Evolutionary conservation across 2,329 filamentous ascomycete genomes (phyloP).

Genomic region (Colletotrichum sp.): DNA sequence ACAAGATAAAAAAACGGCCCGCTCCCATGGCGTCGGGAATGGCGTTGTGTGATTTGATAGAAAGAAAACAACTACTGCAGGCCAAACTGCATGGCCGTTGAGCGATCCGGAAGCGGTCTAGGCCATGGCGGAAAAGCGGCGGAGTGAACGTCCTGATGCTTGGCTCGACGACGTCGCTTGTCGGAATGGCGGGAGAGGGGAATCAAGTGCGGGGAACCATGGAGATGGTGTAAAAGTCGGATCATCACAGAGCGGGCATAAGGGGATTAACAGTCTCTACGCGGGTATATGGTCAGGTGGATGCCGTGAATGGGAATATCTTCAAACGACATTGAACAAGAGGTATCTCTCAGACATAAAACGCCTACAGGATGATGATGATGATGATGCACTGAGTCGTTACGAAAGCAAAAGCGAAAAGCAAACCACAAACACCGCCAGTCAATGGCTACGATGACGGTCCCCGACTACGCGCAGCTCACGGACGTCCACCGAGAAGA

Average conservation of each 20-base stretch:
- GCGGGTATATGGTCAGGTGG: not conserved
- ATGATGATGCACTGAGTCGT: not conserved
- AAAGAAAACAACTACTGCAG: not conserved
- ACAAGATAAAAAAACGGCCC: not conserved
- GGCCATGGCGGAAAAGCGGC: not conserved
- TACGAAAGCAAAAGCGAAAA: not conserved
- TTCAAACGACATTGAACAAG: not conserved
- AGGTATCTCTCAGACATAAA: conserved; percentile 21
- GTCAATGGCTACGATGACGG: not conserved
- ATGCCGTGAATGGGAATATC: not conserved
- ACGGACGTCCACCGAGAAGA: not conserved
- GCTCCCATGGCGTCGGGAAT: conserved; percentile 14
- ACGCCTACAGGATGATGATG: conserved; percentile 8
- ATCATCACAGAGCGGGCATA: not conserved
- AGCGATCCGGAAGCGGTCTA: not conserved
- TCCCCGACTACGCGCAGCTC: conserved; percentile 1
- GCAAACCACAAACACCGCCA: not conserved
- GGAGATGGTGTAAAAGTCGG: not conserved
- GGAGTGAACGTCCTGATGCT: not conserved
- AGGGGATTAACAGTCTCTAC: not conserved
- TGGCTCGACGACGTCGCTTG: conserved; percentile 2
- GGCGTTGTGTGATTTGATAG: not conserved
- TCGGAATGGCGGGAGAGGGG: not conserved
- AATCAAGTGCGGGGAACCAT: not conserved
- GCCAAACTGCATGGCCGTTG: not conserved